phyloP scores from a whole-genome alignment of 129 eudicot species.

The Pittosporum tobira region DNA sequence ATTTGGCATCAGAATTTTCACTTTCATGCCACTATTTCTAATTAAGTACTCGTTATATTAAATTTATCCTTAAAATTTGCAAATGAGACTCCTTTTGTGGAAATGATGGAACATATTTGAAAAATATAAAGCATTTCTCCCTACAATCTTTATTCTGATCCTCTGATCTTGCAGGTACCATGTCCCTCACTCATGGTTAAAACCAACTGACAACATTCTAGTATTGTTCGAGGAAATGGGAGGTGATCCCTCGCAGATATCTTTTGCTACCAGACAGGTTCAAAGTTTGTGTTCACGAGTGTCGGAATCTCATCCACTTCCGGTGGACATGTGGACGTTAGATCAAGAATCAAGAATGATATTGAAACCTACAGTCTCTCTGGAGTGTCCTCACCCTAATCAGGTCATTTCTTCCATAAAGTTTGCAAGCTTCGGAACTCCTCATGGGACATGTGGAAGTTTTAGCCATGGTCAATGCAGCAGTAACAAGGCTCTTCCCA shows the following conservation, averaged over 20 bases:
- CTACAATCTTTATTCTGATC: background rate
- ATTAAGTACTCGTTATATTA: no score
- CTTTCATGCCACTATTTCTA: no score
- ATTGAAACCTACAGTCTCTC: constrained; percentile 37
- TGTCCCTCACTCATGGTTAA: constrained; percentile 84
- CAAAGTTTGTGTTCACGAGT: constrained; percentile 67
- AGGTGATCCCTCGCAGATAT: constrained; percentile 67
- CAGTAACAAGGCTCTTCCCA: constrained; percentile 51
- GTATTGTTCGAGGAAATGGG: constrained; percentile 88
- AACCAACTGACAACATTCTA: constrained; percentile 53
- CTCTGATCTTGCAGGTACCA: constrained; percentile 52
- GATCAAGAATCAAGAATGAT: constrained; percentile 27
- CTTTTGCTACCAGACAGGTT: constrained; percentile 48
- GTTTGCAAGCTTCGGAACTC: constrained; percentile 93
- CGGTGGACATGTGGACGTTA: constrained; percentile 61
- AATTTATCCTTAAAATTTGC: no score
- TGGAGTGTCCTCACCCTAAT: constrained; percentile 55
- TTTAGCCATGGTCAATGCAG: constrained; percentile 75
- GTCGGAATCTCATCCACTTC: constrained; percentile 62
- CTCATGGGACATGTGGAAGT: constrained; percentile 74
- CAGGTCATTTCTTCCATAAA: constrained; percentile 72
- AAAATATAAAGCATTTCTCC: background rate
- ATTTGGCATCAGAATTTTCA: no score
- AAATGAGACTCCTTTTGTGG: no score
- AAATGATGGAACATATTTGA: no score